These are phyloP conservation scores for Mycena maculata DNA, from an alignment of 768 basidiomycete genomes.

Conservation along the genomic window DNA sequence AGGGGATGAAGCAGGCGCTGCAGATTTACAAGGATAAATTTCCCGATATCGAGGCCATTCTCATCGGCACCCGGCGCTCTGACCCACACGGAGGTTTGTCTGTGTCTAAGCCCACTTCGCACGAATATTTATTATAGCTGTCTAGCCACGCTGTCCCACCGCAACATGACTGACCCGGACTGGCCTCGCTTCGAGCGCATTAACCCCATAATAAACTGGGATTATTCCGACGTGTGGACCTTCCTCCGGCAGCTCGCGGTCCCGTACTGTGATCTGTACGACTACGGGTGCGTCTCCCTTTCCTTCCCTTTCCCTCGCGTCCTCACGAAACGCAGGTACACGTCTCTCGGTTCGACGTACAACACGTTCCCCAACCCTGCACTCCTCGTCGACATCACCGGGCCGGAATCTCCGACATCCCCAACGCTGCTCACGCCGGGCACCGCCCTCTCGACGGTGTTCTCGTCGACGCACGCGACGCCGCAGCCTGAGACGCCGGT, in stretches of 20 bases:
- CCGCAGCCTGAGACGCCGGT: conserved; percentile 25
- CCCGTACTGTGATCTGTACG: conserved; percentile 91
- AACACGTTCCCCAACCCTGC: conserved; percentile 96
- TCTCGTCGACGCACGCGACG: conserved; percentile 39
- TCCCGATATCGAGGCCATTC: conserved; percentile 79
- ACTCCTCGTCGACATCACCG: conserved; percentile 56
- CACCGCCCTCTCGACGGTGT: conserved; percentile 43
- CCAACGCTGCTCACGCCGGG: conserved; percentile 44
- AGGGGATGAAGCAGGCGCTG: conserved; percentile 85
- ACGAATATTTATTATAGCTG: background rate
- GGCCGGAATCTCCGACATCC: conserved; percentile 29
- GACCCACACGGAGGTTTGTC: conserved; percentile 94
- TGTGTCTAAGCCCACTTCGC: background rate
- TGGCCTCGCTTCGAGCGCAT: conserved; percentile 94
- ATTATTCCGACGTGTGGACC: conserved; percentile 88
- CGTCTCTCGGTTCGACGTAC: conserved; percentile 94
- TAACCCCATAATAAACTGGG: conserved; percentile 97
- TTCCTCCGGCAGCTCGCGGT: conserved; percentile 82
- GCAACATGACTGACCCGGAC: conserved; percentile 84
- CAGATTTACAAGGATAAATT: conserved; percentile 75
- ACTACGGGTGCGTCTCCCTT: conserved; percentile 76
- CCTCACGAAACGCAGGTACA: conserved; percentile 73
- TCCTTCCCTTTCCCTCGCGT: conserved; percentile 9
- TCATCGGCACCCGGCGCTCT: conserved; percentile 88
- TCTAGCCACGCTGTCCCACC: conserved; percentile 75